Conservation (phyloP, 2,329 filamentous ascomycete species). For the Dactylonectria macrodidyma region DNA sequence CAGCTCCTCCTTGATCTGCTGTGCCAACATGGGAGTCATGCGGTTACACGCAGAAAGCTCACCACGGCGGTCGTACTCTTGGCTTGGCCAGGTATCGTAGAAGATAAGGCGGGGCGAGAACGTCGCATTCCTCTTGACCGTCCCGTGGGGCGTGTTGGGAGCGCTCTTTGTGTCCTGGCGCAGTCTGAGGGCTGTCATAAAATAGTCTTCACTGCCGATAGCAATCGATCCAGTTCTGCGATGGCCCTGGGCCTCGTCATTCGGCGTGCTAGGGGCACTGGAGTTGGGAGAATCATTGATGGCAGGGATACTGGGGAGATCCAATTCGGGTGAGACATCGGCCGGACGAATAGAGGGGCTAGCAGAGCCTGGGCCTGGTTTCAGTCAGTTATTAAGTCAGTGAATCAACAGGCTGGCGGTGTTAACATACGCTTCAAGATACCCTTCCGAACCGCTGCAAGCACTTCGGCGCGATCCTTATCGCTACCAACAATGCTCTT, state of each 20-base stretch:
- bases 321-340: slow-evolving; percentile 70
- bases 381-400: slow-evolving; percentile 38
- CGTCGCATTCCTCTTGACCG: slow-evolving; percentile 74
- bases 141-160: slow-evolving; percentile 81
- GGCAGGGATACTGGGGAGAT: slow-evolving; percentile 73
- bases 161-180: slow-evolving; percentile 84
- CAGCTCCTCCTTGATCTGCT: slow-evolving; percentile 99
- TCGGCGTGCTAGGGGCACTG: slow-evolving; percentile 89
- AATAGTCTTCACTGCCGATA: slow-evolving; percentile 90
- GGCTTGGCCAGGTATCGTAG: slow-evolving; percentile 95
- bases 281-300: slow-evolving; percentile 85
- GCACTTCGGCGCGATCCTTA: slow-evolving; percentile 89
- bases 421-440: slow-evolving; percentile 87
- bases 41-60: slow-evolving; percentile 99
- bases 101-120: slow-evolving; percentile 97
- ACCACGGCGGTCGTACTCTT: slow-evolving; percentile 95
- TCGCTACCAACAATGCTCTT: slow-evolving; percentile 95
- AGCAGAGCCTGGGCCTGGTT: slow-evolving; percentile 71
- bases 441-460: slow-evolving; percentile 93
- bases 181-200: slow-evolving; percentile 82
- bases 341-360: slow-evolving; percentile 75
- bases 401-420: not conserved
- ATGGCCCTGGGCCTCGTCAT: slow-evolving; percentile 80
- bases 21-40: slow-evolving; percentile 94
- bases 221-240: slow-evolving; percentile 79